Evolutionary conservation across 2,329 filamentous ascomycete genomes (phyloP).

Genomic region (Oidium heveae): DNA sequence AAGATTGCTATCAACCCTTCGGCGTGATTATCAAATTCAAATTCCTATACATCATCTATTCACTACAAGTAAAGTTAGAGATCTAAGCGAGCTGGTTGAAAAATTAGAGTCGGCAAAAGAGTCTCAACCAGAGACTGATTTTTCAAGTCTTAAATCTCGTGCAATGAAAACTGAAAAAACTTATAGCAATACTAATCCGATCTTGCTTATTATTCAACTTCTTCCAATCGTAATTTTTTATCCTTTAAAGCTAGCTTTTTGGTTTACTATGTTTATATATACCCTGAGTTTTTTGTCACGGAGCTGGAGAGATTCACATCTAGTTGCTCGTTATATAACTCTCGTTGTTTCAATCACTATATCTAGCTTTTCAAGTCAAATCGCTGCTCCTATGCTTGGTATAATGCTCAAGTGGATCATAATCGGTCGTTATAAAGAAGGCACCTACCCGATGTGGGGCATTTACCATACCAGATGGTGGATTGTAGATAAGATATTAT

Average conservation of each 20-base stretch:
- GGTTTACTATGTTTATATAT: slow-evolving; percentile 27
- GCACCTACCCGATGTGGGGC: slow-evolving; percentile 34
- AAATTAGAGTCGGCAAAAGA: not conserved
- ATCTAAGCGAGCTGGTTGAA: slow-evolving; percentile 4
- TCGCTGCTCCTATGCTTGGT: slow-evolving; percentile 20
- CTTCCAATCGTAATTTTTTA: slow-evolving; percentile 24
- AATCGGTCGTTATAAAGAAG: slow-evolving; percentile 25
- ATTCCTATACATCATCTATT: slow-evolving; percentile 27
- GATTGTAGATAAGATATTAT: slow-evolving; percentile 27
- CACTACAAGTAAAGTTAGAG: slow-evolving; percentile 19
- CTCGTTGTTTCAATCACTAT: slow-evolving; percentile 21
- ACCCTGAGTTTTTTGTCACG: slow-evolving; percentile 18
- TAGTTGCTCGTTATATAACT: slow-evolving; percentile 23
- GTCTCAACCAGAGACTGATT: not conserved
- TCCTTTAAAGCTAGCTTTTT: slow-evolving; percentile 23
- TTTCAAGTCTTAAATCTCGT: no score
- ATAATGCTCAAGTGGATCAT: slow-evolving; percentile 28
- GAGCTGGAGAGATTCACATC: slow-evolving; percentile 16
- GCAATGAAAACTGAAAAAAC: slow-evolving; percentile 16
- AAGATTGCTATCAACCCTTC: slow-evolving; percentile 23
- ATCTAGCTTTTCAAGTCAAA: slow-evolving; percentile 17
- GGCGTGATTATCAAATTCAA: slow-evolving; percentile 22
- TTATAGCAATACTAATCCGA: slow-evolving; percentile 23
- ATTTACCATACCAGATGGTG: slow-evolving; percentile 32
- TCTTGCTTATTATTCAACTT: slow-evolving; percentile 24